phyloP scores from a whole-genome alignment of 345 rosid species.

The Pseudoturritis turrita region DNA sequence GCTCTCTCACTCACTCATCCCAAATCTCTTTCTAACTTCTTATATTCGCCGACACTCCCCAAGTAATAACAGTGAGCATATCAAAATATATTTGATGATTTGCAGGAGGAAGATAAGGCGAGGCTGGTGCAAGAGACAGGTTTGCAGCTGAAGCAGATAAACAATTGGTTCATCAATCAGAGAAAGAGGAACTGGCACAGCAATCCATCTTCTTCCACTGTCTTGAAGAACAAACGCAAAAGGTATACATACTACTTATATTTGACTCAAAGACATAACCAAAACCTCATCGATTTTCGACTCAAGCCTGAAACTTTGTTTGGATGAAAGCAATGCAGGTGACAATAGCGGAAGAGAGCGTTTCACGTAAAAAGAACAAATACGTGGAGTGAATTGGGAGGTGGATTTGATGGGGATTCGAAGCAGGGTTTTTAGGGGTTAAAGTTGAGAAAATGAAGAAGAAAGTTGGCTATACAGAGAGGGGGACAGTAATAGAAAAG shows the following conservation, averaged over 20 bases:
- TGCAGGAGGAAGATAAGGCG: slow-evolving; percentile 98
- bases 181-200: slow-evolving; percentile 99
- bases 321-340: slow-evolving; percentile 90
- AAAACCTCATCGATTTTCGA: background rate
- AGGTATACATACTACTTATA: slow-evolving; percentile 45
- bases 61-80: background rate
- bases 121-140: slow-evolving; percentile 96
- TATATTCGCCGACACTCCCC: background rate
- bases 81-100: background rate
- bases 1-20: slow-evolving; percentile 16
- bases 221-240: slow-evolving; percentile 83
- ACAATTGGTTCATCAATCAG: slow-evolving; percentile 98
- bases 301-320: slow-evolving; percentile 32
- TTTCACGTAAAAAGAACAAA: slow-evolving; percentile 38
- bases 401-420: slow-evolving; percentile 12
- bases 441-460: slow-evolving; percentile 1
- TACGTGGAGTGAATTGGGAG: background rate
- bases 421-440: slow-evolving; percentile 19
- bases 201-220: slow-evolving; percentile 80
- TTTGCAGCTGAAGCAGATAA: slow-evolving; percentile 91
- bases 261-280: background rate
- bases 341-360: slow-evolving; percentile 57
- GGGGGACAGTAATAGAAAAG: slow-evolving; percentile 28
- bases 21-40: background rate
- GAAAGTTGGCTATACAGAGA: slow-evolving; percentile 18